phyloP scores from a whole-genome alignment of 371 early-diverging fungal species.

The Nosema granulosis region DNA sequence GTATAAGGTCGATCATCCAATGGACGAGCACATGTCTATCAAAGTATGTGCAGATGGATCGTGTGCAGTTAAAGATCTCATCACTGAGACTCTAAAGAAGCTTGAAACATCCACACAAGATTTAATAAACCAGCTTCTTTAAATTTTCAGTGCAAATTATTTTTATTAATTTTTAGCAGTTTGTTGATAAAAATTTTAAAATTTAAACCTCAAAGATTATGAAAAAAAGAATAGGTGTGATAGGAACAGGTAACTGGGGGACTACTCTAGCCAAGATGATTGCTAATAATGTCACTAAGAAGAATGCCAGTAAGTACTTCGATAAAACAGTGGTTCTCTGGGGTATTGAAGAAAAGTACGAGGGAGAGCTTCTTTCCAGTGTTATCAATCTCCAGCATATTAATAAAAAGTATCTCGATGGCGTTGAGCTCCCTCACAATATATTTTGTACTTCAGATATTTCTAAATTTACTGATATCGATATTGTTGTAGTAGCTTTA shows the following conservation, averaged over 20 bases:
- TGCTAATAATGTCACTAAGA: constrained; percentile 73
- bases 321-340: constrained; percentile 79
- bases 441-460: constrained; percentile 79
- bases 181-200: constrained; percentile 2
- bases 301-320: constrained; percentile 69
- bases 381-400: constrained; percentile 85
- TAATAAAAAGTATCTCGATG: constrained; percentile 90
- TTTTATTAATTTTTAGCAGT: neutral
- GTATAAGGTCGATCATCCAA: constrained; percentile 57
- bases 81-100: constrained; percentile 32
- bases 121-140: constrained; percentile 28
- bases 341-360: constrained; percentile 84
- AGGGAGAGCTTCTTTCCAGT: constrained; percentile 76
- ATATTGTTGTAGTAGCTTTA: constrained; percentile 83
- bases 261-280: constrained; percentile 86
- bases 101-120: constrained; percentile 35
- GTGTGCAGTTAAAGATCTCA: constrained; percentile 15
- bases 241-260: constrained; percentile 70
- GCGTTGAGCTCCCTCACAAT: constrained; percentile 77
- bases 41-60: constrained; percentile 32
- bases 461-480: constrained; percentile 72
- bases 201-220: constrained; percentile 10
- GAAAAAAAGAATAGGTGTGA: constrained; percentile 53
- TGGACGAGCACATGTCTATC: constrained; percentile 41
- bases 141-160: neutral